Conservation (phyloP, 2,329 filamentous ascomycete genomes). For the Colletotrichum sp. region DNA sequence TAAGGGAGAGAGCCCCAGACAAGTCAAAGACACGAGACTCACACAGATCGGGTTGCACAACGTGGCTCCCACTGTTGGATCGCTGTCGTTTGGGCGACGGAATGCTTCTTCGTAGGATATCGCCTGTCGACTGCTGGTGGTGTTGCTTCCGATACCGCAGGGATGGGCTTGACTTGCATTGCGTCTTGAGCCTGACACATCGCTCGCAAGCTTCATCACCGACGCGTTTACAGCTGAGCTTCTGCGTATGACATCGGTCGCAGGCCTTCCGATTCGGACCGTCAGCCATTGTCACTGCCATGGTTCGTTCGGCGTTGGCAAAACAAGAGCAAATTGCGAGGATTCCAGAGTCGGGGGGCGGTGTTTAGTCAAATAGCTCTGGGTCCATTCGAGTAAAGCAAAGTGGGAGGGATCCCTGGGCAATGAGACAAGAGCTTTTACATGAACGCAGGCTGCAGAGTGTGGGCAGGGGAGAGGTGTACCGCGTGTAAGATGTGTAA, state of each 20-base stretch:
- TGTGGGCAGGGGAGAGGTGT: not conserved
- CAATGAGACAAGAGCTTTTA: conserved; percentile 11
- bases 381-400: not conserved
- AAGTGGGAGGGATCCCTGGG: conserved; percentile 4
- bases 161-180: conserved; percentile 51
- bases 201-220: conserved; percentile 46
- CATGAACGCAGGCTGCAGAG: not conserved
- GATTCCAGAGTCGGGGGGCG: conserved; percentile 21
- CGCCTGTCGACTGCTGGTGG: not conserved
- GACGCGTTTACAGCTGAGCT: conserved; percentile 49
- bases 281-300: conserved; percentile 40
- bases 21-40: conserved; percentile 28
- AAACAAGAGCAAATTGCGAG: conserved; percentile 20
- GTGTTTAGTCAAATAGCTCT: conserved; percentile 21
- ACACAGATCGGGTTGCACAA: conserved; percentile 40
- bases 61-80: conserved; percentile 35
- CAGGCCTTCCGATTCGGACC: conserved; percentile 47
- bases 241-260: conserved; percentile 52
- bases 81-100: conserved; percentile 43
- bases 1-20: conserved; percentile 1
- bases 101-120: conserved; percentile 1
- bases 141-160: conserved; percentile 39
- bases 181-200: conserved; percentile 43
- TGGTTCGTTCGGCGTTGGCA: conserved; percentile 20
- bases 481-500: not conserved